Percentiles rank a stretch among this genome's conserved stretches.
These are phyloP conservation scores for Jackrogersella minutella DNA, from an alignment of 495 filamentous ascomycete genomes.

Conservation along the genomic window DNA sequence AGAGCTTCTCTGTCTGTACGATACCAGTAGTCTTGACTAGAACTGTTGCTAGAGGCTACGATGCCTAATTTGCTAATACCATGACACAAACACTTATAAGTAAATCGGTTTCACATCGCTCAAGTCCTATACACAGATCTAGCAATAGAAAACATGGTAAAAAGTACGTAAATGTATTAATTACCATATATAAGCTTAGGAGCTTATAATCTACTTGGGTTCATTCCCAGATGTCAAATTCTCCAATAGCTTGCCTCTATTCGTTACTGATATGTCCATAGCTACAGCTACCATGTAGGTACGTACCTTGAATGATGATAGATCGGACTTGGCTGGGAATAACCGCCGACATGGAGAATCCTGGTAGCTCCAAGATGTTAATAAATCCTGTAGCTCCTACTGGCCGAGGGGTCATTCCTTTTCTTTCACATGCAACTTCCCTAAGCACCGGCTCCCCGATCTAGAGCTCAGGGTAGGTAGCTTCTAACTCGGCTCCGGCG, in stretches of 20 bases:
- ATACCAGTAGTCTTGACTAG: constrained; percentile 19
- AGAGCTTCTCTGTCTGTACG: constrained; percentile 8
- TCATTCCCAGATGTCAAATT: too few species aligned
- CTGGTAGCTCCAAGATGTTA: not conserved
- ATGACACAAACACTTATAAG: not conserved
- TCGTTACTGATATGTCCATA: too few species aligned
- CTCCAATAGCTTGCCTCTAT: too few species aligned
- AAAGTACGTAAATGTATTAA: not conserved
- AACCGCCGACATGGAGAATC: constrained; percentile 24
- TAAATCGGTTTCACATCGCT: not conserved
- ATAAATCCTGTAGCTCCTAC: not conserved
- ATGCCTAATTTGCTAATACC: constrained; percentile 5
- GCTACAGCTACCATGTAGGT: not conserved
- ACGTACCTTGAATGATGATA: not conserved
- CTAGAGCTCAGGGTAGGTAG: not conserved
- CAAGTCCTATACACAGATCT: too few species aligned
- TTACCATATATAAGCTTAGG: too few species aligned
- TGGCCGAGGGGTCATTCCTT: not conserved
- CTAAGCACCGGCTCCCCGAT: constrained; percentile 2
- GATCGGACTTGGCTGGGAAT: not conserved
- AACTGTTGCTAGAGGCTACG: not conserved
- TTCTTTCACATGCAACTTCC: constrained; percentile 19
- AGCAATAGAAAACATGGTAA: too few species aligned
- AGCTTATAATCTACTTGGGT: too few species aligned
- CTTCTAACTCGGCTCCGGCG: constrained; percentile 17